phyloP scores from a whole-genome alignment of 768 basidiomycete species.

The Leccinellum luteum region DNA sequence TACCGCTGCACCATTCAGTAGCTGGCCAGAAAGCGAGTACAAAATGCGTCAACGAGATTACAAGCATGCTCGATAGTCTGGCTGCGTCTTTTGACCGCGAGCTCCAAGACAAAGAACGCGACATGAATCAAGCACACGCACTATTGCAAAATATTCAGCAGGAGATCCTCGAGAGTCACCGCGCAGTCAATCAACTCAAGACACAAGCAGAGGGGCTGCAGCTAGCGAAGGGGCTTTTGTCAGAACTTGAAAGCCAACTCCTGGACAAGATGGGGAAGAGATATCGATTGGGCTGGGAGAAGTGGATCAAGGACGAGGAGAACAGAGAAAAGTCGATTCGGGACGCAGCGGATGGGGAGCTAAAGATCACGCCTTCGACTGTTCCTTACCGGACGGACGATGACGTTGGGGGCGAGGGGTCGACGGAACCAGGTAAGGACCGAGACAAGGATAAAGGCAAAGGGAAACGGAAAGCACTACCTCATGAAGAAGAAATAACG shows the following conservation, averaged over 20 bases:
- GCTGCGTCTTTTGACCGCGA: slow-evolving; percentile 92
- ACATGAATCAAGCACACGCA: slow-evolving; percentile 85
- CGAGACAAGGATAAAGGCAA: slow-evolving; percentile 49
- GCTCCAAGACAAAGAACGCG: slow-evolving; percentile 86
- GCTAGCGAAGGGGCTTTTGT: slow-evolving; percentile 56
- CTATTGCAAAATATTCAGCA: slow-evolving; percentile 82
- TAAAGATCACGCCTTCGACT: slow-evolving; percentile 45
- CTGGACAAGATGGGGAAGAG: slow-evolving; percentile 74
- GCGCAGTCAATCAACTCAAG: slow-evolving; percentile 68
- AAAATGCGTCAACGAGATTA: slow-evolving; percentile 79
- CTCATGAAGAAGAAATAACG: slow-evolving; percentile 54
- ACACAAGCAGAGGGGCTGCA: slow-evolving; percentile 64
- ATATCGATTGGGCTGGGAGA: slow-evolving; percentile 88
- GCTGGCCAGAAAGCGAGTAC: slow-evolving; percentile 86
- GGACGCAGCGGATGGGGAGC: slow-evolving; percentile 57
- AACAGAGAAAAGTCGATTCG: slow-evolving; percentile 68
- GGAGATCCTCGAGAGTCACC: slow-evolving; percentile 85
- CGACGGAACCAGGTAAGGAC: slow-evolving; percentile 32
- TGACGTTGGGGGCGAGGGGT: slow-evolving; percentile 41
- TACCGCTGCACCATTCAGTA: slow-evolving; percentile 80
- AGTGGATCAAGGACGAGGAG: slow-evolving; percentile 88
- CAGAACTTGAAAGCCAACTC: slow-evolving; percentile 63
- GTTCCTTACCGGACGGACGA: slow-evolving; percentile 47
- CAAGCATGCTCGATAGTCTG: slow-evolving; percentile 82
- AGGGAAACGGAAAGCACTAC: slow-evolving; percentile 52